Percentiles rank a stretch among this genome's conserved stretches.
Evolutionary conservation across 495 filamentous ascomycete species (phyloP).

Genomic region (Niebla homalea): DNA sequence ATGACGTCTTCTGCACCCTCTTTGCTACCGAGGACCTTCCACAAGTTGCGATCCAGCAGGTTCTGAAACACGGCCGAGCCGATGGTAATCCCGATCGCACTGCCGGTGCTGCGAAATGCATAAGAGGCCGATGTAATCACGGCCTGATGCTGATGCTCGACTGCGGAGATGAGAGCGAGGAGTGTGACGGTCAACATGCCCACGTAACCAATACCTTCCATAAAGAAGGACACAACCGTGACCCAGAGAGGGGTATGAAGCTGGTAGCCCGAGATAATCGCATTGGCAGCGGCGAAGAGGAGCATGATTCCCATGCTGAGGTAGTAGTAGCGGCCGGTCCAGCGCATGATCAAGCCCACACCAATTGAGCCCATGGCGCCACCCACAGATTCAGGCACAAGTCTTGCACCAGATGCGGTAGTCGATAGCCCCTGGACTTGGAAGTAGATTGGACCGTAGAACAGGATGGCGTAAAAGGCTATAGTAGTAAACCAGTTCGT

Average conservation of each 20-base stretch:
- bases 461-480: slow-evolving; percentile 30
- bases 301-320: slow-evolving; percentile 37
- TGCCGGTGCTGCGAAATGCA: slow-evolving; percentile 10
- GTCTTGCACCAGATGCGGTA: slow-evolving; percentile 44
- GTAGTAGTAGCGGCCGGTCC: slow-evolving; percentile 46
- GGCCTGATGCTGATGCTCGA: slow-evolving; percentile 56
- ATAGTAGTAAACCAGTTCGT: slow-evolving; percentile 44
- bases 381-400: slow-evolving; percentile 44
- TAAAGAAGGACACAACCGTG: slow-evolving; percentile 43
- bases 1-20: slow-evolving; percentile 58
- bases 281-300: slow-evolving; percentile 30
- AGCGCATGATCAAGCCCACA: slow-evolving; percentile 50
- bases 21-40: slow-evolving; percentile 51
- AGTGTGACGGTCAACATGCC: slow-evolving; percentile 55
- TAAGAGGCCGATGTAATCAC: slow-evolving; percentile 12
- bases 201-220: slow-evolving; percentile 51
- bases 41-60: slow-evolving; percentile 44
- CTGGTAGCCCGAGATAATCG: slow-evolving; percentile 34
- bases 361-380: slow-evolving; percentile 45
- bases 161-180: slow-evolving; percentile 52
- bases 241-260: slow-evolving; percentile 36
- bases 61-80: slow-evolving; percentile 22
- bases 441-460: slow-evolving; percentile 61
- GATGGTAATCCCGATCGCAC: slow-evolving; percentile 18
- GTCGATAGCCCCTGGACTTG: slow-evolving; percentile 49